phyloP scores from a whole-genome alignment of 78 protist species.

The Dictyostelium capitatum region DNA sequence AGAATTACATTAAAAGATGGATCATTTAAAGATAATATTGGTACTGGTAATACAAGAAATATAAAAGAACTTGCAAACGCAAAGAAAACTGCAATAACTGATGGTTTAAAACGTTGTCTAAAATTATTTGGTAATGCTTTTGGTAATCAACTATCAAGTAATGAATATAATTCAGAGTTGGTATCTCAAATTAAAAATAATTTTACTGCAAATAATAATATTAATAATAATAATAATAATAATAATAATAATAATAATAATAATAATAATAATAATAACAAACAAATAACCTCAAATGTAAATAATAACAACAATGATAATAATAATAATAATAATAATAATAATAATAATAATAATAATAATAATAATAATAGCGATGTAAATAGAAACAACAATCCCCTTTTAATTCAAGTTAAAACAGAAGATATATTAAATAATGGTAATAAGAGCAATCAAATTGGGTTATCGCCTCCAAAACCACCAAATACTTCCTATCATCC shows the following conservation, averaged over 20 bases:
- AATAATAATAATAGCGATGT: background rate
- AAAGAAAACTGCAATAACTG: slow-evolving; percentile 12
- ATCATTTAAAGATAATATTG: slow-evolving; percentile 22
- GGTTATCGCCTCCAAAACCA: background rate
- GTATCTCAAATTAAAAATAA: background rate
- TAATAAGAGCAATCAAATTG: background rate
- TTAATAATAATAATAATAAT: background rate
- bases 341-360: background rate
- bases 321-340: background rate
- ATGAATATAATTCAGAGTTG: background rate
- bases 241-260: background rate
- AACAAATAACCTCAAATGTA: background rate
- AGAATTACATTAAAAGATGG: slow-evolving; percentile 39
- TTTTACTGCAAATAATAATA: too few relatives aligned
- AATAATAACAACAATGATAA: background rate
- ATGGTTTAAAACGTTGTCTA: slow-evolving; percentile 6
- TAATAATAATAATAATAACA: background rate
- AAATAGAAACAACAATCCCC: background rate
- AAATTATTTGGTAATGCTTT: slow-evolving; percentile 14
- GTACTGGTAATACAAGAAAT: background rate
- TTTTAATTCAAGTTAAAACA: too few relatives aligned
- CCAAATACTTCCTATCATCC: background rate
- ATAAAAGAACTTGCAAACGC: background rate
- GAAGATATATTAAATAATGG: background rate
- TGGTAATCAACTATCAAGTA: background rate